Evolutionary conservation across 129 eudicot species (phyloP), one percentile per base, ranked within the genome.

Genomic region (Artemisia argyi): DNA sequence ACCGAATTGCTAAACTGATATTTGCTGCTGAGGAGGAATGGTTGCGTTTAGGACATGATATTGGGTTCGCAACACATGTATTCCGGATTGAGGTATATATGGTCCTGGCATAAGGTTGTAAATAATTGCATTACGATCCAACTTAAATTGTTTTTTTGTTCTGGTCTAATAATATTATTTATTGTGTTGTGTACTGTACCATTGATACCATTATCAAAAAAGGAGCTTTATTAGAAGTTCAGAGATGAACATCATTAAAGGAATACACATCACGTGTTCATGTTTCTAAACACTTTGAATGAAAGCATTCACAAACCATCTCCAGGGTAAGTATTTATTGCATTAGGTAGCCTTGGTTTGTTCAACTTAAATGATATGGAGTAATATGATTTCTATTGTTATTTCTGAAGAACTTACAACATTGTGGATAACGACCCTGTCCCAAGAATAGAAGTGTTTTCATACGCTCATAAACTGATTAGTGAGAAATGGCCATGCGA

Each of bases 51-150:
- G 96, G 96, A 16, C 58, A 69, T 48, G 87, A 83, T 65, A 80
- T 85, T 51, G 86, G 86, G 69, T 35, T 89, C 44, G 52, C 94
- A 65, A 72, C 91, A 28, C 87, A 83, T 57, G 28, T 92, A 68
- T 85, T 92, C 76, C 91, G 96, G 17, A 96, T 92, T 44, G 95
- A 66, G 98, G 98, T 28, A 92, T 87, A 72, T 92, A 89, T 61
- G 98, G 98, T 78, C 96, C 96, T 76, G 88, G 98, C 66, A 89
- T 96, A 87, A 92, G 98, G 98, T 92, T 56, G 70, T 75, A 35
- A 47, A 59, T 47, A 55, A 28, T 6, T 61, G 8, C 75, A 71
- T 14, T 42, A 11, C 18, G 12, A 26, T 15, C 0, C 13, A 55
- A 51, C 3, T 71, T 53, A 18, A 65, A 47, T 7, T 26, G 20